Base-by-base conservation (phyloP, 768 basidiomycete genomes). In the Russula brevipes region DNA sequence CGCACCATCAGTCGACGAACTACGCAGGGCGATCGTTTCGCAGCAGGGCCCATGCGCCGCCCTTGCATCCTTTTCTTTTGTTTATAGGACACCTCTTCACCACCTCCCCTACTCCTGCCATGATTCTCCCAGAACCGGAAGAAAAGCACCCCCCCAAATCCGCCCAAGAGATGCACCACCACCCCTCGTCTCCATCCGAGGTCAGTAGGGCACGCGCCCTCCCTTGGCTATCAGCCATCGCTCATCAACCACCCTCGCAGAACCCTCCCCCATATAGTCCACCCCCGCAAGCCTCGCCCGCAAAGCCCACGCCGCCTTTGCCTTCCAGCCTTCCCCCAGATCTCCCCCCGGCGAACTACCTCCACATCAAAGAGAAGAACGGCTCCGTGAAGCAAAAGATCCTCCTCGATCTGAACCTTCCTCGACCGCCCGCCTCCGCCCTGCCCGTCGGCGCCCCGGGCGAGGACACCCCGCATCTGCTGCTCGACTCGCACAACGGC, bases 211-310 rank as follows among this genome's bases (percentile, higher is more conserved):
- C 46, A 6, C 10, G 1, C 16, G 46, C 12, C 7, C 46, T 12
- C 39, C 51, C 16, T 30, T 35, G 14, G 19, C 4, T 38, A 19
- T 11, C 47, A 35, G 33, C 19, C 2, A 14, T 36, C 16, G n/a
- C 12, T 54, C 36, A 58, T 38, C 3, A 17, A 7, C 6, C 11
- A 4, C 14, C 4, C 7, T 5, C 12, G 11, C 35, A 60, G 63
- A 51, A 36, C 54, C 63, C 63, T 60, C 63, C 63, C 2, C 63
- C 63, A 31, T 64, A 64, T 38, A 60, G 24, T n/a, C 17, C 53
- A 7, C n/a, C 8, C 8, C 24, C 41, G 0, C 3, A 44, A 33
- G 36, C 47, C n/a, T 19, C 58, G 45, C 45, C 57, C 39, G 1
- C 12, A 3, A 9, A 36, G 6, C 42, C 44, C 31, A 17, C 16